These are phyloP conservation scores for Lepidium aucheri DNA, from an alignment of 345 rosid genomes.

Conservation along the genomic window DNA sequence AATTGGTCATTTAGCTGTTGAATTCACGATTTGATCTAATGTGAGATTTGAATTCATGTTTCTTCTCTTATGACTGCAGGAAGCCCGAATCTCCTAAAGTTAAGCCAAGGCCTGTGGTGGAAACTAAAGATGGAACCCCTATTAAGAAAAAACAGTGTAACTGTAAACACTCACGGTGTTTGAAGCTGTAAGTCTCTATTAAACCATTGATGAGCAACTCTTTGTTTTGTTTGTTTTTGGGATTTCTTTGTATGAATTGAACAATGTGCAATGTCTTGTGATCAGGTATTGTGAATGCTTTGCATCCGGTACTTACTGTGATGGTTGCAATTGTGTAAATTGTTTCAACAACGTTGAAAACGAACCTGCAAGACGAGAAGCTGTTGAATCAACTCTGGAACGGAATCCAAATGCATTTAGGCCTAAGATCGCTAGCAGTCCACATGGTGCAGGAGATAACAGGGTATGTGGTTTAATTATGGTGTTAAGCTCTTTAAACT, in stretches of 20 bases:
- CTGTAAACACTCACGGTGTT: slow-evolving; percentile 94
- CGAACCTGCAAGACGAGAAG: slow-evolving; percentile 81
- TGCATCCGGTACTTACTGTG: slow-evolving; percentile 92
- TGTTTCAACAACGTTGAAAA: slow-evolving; percentile 90
- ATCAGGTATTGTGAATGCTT: slow-evolving; percentile 95
- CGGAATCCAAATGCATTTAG: slow-evolving; percentile 98
- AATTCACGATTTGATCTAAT: neutral
- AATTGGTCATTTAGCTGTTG: neutral
- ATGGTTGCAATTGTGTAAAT: slow-evolving; percentile 93
- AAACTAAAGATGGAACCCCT: slow-evolving; percentile 79
- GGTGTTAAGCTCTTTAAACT: neutral
- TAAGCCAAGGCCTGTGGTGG: slow-evolving; percentile 54
- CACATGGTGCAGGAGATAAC: slow-evolving; percentile 64
- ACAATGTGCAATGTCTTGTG: slow-evolving; percentile 10
- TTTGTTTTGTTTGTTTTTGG: neutral
- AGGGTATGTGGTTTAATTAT: slow-evolving; percentile 37
- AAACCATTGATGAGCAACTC: neutral
- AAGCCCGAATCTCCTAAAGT: slow-evolving; percentile 81
- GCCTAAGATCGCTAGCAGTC: slow-evolving; percentile 95
- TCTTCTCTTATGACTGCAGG: slow-evolving; percentile 29
- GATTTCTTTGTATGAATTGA: neutral
- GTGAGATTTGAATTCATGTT: neutral
- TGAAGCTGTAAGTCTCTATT: slow-evolving; percentile 75
- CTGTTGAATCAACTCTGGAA: slow-evolving; percentile 84
- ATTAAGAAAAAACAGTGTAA: slow-evolving; percentile 95